Evolutionary conservation across 768 basidiomycete species (phyloP).

Genomic region (Auricularia heimuer): DNA sequence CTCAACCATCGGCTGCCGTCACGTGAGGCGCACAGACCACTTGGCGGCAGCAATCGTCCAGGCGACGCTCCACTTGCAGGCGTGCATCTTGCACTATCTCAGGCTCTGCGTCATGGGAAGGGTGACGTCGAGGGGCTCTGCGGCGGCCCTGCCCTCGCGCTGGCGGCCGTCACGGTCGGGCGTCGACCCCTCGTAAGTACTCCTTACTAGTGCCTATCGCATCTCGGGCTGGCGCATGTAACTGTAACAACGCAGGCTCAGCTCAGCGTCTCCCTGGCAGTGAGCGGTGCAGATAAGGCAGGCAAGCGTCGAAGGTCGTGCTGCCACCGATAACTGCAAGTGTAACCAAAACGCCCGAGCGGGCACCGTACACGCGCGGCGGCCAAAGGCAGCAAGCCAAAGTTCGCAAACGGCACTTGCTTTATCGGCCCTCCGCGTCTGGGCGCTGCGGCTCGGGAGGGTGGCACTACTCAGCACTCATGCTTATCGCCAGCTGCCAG

Average conservation of each 20-base stretch:
- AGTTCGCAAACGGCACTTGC: not conserved
- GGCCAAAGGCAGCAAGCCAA: not conserved
- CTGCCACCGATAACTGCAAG: no score
- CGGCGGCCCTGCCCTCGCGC: not conserved
- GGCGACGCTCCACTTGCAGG: not conserved
- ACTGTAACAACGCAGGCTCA: not conserved
- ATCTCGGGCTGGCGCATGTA: not conserved
- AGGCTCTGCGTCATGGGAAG: not conserved
- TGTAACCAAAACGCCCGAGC: not conserved
- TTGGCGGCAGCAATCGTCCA: not conserved
- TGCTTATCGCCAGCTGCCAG: no score
- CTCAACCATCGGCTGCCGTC: not conserved
- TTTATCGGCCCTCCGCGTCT: not conserved
- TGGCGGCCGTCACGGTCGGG: no score
- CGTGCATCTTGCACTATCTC: not conserved
- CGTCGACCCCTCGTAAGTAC: no score
- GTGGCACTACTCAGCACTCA: no score
- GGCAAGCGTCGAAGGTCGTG: not conserved
- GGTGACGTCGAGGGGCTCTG: not conserved
- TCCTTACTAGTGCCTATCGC: not conserved
- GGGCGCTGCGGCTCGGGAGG: no score
- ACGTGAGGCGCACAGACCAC: not conserved
- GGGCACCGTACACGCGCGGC: not conserved
- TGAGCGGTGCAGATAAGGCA: not conserved
- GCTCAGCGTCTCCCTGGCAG: not conserved